Base-by-base conservation (phyloP, 2,329 filamentous ascomycete species). In the Neonectria neomacrospora region DNA sequence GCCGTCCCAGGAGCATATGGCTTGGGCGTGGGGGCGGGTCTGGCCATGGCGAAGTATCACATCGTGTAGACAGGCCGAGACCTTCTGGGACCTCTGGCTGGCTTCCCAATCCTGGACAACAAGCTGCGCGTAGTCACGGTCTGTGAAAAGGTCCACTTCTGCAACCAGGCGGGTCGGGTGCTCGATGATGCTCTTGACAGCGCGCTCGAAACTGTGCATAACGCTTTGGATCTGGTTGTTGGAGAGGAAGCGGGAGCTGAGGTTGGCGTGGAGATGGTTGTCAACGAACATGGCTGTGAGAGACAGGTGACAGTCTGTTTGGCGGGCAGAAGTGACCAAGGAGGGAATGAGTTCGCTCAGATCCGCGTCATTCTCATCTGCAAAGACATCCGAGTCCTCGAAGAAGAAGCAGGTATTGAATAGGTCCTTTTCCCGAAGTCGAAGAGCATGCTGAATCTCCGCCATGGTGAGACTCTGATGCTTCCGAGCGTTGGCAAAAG, bases 81-180 rank as follows among this genome's bases (percentile, higher is more conserved):
- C 76, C 70, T 79, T 76, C 5, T 81, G 77, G 1, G 80, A 77
- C 2, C 72, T 73, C 37, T 77, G 70, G 2, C 79, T 79, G 1
- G 75, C 73, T 30, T 81, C 80, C 66, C 81, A 81, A 54, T 85
- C 86, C 76, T 86, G 87, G 5, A 81, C 80, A 8, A 84, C 71
- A 44, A 88, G 82, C 58, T 87, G 85, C 5, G 82, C 79, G 64
- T 83, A 83, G 67, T 89, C 86, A 9, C 82, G 78, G 51, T 86
- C 82, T 12, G 81, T 87, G 67, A 88, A 87, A 3, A 86, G 77
- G 71, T 87, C 82, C 26, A 84, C 74, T 20, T 84, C 76, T 6
- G 77, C 80, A 54, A 87, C 76, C 4, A 76, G 74, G 16, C 75
- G 77, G 10, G 79, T 76, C 0, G 82, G 80, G 3, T 75, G 72